phyloP scores from a whole-genome alignment of 1,139 yeast species.

The Suhomyces panamericanus region DNA sequence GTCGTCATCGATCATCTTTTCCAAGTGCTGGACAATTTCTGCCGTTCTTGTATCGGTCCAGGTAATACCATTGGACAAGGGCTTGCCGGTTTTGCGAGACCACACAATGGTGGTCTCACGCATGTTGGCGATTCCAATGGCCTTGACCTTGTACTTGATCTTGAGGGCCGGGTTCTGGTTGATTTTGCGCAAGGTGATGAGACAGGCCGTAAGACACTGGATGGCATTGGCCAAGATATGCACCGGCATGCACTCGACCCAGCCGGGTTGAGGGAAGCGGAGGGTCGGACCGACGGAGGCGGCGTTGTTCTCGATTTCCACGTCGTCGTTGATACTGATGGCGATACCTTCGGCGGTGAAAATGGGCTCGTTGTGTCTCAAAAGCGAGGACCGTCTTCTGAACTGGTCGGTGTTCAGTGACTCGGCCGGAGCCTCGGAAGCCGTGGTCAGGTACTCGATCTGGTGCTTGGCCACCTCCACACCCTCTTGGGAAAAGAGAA shows the following conservation, averaged over 20 bases:
- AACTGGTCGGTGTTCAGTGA: constrained; percentile 50
- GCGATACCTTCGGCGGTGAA: constrained; percentile 77
- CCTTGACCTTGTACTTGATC: constrained; percentile 54
- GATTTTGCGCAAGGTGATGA: constrained; percentile 55
- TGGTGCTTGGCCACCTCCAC: constrained; percentile 84
- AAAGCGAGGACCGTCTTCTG: constrained; percentile 50
- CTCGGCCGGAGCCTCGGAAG: constrained; percentile 52
- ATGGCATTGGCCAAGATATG: constrained; percentile 83
- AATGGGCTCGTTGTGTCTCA: constrained; percentile 56
- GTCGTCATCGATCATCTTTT: constrained; percentile 58
- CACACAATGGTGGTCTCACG: constrained; percentile 92
- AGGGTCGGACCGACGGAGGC: constrained; percentile 66
- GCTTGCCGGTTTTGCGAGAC: constrained; percentile 81
- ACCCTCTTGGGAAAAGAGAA: constrained; percentile 72
- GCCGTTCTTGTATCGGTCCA: constrained; percentile 95
- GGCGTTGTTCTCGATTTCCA: constrained; percentile 61
- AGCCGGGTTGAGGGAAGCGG: constrained; percentile 76
- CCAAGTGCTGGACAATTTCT: constrained; percentile 66
- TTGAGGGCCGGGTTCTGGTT: constrained; percentile 54
- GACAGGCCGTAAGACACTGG: constrained; percentile 68
- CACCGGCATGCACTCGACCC: constrained; percentile 94
- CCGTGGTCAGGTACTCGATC: constrained; percentile 82
- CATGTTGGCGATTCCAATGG: constrained; percentile 91
- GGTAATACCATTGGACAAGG: constrained; percentile 85
- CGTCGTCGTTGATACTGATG: constrained; percentile 54